Percentiles rank a stretch among this genome's conserved stretches.
Conservation (phyloP, 805 yeast species). For the Peterozyma xylosa region DNA sequence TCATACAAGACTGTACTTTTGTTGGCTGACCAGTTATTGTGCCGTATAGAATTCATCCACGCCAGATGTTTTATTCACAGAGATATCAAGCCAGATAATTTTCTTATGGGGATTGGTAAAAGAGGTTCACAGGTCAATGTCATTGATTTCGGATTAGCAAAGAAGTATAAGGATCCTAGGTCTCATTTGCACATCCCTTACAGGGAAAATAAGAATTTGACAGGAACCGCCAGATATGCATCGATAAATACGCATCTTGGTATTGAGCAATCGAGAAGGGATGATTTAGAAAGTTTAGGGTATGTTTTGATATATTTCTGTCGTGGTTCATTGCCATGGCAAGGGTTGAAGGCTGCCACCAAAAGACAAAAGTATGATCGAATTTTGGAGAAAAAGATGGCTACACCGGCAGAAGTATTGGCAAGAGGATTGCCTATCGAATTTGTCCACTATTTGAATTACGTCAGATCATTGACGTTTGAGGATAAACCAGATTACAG, state of each 20-base stretch:
- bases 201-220: conserved; percentile 90
- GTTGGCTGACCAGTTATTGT: conserved; percentile 88
- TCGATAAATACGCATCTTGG: conserved; percentile 94
- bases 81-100: conserved; percentile 80
- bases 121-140: conserved; percentile 94
- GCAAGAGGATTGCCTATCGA: conserved; percentile 91
- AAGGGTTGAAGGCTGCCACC: conserved; percentile 93
- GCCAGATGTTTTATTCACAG: conserved; percentile 88
- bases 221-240: conserved; percentile 97
- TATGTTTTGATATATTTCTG: conserved; percentile 92
- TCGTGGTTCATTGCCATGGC: conserved; percentile 97
- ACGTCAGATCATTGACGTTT: conserved; percentile 83
- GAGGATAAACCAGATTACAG: conserved; percentile 96
- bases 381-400: conserved; percentile 90
- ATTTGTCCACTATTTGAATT: conserved; percentile 79
- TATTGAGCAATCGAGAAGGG: conserved; percentile 93
- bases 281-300: conserved; percentile 91
- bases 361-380: conserved; percentile 96
- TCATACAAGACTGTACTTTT: conserved; percentile 88
- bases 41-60: conserved; percentile 92
- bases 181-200: conserved; percentile 93
- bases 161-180: conserved; percentile 89
- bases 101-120: conserved; percentile 83
- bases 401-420: conserved; percentile 77
- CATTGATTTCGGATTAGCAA: conserved; percentile 90